Evolutionary conservation across 1,284 basidiomycete species (phyloP), one percentile per base, ranked within the genome.

Genomic region (Tremellales sp.): DNA sequence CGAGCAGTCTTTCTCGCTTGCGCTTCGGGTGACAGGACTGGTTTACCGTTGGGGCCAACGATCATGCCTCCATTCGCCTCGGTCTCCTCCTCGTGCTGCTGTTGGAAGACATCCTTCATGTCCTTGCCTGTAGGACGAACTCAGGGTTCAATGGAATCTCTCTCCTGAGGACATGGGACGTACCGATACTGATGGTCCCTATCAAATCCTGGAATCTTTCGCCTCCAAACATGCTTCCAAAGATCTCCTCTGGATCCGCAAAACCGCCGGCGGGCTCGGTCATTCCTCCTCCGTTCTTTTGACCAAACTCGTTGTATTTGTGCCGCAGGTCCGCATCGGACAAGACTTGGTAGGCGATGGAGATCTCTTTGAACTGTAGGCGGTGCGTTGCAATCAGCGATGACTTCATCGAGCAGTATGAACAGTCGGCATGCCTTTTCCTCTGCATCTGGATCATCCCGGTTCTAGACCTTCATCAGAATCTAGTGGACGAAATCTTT

Each of bases 91-190:
- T 86, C 84, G 41, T 87, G 87, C 14, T 89, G 92, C 63, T 94
- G 87, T 66, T 98, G 93, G 65, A 99, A 76, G 5, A 92, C 93
- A 5, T 90, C 82, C 76, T 99, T 99, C 95, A 99, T 97, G 63
- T 98, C 94, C 60, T 82, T 82, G 27, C 91, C 93, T 58, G 91
- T 75, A 45, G 14, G 84, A 86, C 58, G 89, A 85, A 45, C 83
- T 78, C 9, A 87, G 86, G 57, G 90, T 90, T 63, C 91, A 62
- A 46, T 40, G 16, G 32, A 25, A 39, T 13, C 28, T 9, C 38
- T 26, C 3, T 21, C n/a, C 27, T n/a, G 25, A 13, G 12, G 45
- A 22, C 24, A 33, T 24, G 14, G 19, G 25, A 45, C 69, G 36
- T 26, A 68, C 73, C 73, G 31, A 75, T 74, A 43, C 63, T 69